Conservation (phyloP, 768 basidiomycete genomes). For the Dacryopinax primogenitus region DNA sequence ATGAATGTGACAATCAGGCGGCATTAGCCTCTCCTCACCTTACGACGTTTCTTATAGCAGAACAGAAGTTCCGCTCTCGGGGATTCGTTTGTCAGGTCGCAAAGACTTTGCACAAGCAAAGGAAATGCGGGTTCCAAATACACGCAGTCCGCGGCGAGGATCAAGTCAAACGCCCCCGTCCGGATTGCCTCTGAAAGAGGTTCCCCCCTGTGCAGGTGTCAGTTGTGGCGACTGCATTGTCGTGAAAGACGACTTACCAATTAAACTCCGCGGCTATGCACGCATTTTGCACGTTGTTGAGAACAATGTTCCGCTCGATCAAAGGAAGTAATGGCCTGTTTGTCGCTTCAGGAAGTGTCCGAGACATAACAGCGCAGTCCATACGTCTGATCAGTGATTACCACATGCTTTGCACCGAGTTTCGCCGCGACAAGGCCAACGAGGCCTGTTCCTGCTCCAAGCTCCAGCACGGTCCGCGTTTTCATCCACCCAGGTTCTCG, state of each 20-base stretch:
- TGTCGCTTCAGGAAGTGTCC: neutral
- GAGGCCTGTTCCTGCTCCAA: slow-evolving; percentile 85
- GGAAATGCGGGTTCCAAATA: slow-evolving; percentile 92
- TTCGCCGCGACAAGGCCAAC: slow-evolving; percentile 74
- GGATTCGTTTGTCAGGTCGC: slow-evolving; percentile 37
- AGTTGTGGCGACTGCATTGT: neutral
- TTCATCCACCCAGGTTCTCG: slow-evolving; percentile 34
- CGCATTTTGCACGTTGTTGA: slow-evolving; percentile 45
- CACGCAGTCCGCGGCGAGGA: slow-evolving; percentile 88
- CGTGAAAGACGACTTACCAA: slow-evolving; percentile 44
- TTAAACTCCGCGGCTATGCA: slow-evolving; percentile 61
- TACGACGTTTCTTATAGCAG: slow-evolving; percentile 88
- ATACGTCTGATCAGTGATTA: slow-evolving; percentile 84
- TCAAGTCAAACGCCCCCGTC: slow-evolving; percentile 41
- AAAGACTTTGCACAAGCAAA: slow-evolving; percentile 66
- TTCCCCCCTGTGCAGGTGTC: slow-evolving; percentile 44
- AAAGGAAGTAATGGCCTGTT: slow-evolving; percentile 60
- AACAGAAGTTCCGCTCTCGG: slow-evolving; percentile 58
- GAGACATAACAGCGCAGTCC: slow-evolving; percentile 26
- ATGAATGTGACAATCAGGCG: slow-evolving; percentile 5
- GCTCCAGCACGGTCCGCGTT: slow-evolving; percentile 55
- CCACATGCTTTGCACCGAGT: slow-evolving; percentile 48
- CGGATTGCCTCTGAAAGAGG: slow-evolving; percentile 37
- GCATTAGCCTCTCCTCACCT: slow-evolving; percentile 35
- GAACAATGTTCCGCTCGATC: slow-evolving; percentile 58